Base-by-base conservation (phyloP, 2,329 filamentous ascomycete genomes). In the Neoascochyta sp. region DNA sequence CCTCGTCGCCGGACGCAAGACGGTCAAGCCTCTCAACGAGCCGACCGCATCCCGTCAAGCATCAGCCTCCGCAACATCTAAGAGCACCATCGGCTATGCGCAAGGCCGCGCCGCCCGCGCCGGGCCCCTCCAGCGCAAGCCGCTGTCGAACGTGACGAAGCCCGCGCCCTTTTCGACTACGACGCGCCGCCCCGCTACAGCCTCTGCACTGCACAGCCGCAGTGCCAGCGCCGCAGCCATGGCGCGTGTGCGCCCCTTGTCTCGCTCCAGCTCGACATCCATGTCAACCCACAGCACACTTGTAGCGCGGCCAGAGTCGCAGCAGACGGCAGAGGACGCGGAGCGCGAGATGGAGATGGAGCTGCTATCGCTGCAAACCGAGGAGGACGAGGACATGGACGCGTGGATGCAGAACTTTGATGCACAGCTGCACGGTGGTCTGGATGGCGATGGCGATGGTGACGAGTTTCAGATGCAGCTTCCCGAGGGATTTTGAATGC, bases 11-110 rank as follows among this genome's bases (percentile, higher is more conserved):
- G 64, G 54, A 31, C 68, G 64, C 34, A 71, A 71, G 29, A 48
- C 62, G 1, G 35, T 61, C 5, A 54, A 48, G 5, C 47, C 63
- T 3, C 35, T 40, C 4, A 63, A 70, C 3, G 64, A 73, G 38
- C 63, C 70, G 1, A 70, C 70, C n/a, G 54, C 62, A 7, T 70
- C 76, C 46, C 76, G 79, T 25, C 75, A 78, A 42, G 73, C 73
- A 7, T 70, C 75, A 8, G 81, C 83, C 1, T 73, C 76, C 13
- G 76, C 76, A 5, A 80, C 79, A 5, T 94, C 88, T 2, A 78
- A 81, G 41, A 89, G 79, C 32, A 95, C 88, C 0, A 74, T 95
- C 22, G 89, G 89, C 10, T 95, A 94, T 57, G 85, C 77, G 33
- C 86, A 83, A 59, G 88, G 89, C 18, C 77, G 86, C 18, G 66